phyloP scores from a whole-genome alignment of 768 basidiomycete species.

The Megacollybia marginata region DNA sequence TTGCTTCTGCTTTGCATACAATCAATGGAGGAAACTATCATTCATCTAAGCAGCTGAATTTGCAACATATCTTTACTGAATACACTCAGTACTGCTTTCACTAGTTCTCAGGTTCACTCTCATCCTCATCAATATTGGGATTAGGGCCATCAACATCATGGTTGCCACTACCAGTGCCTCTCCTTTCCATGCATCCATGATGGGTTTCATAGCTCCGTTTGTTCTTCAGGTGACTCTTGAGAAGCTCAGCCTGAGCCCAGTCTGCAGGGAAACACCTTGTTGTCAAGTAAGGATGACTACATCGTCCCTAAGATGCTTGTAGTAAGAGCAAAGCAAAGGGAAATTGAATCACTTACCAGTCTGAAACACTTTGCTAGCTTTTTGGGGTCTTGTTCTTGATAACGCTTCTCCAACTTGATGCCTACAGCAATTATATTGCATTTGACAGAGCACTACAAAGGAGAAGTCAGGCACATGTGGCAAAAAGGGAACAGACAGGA shows the following conservation, averaged over 20 bases:
- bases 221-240: background rate
- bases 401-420: background rate
- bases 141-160: too few species aligned
- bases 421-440: background rate
- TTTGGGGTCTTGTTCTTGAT: background rate
- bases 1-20: too few species aligned
- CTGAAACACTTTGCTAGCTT: background rate
- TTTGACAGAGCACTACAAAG: background rate
- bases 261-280: background rate
- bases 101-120: too few species aligned
- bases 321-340: background rate
- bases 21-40: too few species aligned
- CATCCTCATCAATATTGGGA: too few species aligned
- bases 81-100: too few species aligned
- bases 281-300: background rate
- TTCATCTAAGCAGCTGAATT: too few species aligned
- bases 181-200: too few species aligned
- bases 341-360: background rate
- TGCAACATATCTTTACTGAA: too few species aligned
- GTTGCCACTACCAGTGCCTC: too few species aligned
- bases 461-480: background rate
- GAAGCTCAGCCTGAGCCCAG: background rate
- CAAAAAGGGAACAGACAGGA: background rate
- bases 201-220: too few species aligned
- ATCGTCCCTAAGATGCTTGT: background rate